These are phyloP conservation scores for Henningerozyma blattae DNA, from an alignment of 805 yeast species.

Conservation along the genomic window DNA sequence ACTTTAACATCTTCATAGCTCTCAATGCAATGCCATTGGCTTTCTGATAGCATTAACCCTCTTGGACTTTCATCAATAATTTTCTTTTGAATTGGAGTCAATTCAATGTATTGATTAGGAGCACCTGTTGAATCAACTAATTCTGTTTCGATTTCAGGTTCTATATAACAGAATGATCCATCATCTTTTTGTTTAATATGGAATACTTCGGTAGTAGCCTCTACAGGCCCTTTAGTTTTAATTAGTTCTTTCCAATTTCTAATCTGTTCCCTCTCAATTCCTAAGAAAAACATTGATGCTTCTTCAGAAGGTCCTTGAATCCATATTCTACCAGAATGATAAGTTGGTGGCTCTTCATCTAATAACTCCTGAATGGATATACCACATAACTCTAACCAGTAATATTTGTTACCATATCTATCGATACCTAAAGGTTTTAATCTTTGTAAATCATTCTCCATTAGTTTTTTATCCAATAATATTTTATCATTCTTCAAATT, in stretches of 20 bases:
- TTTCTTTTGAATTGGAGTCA: slow-evolving; percentile 40
- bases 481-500: slow-evolving; percentile 34
- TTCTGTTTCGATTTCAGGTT: slow-evolving; percentile 9
- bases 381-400: slow-evolving; percentile 93
- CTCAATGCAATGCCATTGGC: slow-evolving; percentile 67
- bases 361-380: slow-evolving; percentile 35
- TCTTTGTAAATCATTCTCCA: slow-evolving; percentile 67
- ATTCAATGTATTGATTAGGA: slow-evolving; percentile 6
- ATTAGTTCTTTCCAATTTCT: slow-evolving; percentile 19
- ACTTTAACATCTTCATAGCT: slow-evolving; percentile 41
- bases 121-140: slow-evolving; percentile 15
- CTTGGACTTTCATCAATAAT: slow-evolving; percentile 54
- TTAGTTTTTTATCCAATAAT: slow-evolving; percentile 47
- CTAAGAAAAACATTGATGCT: slow-evolving; percentile 27
- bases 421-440: slow-evolving; percentile 71
- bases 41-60: slow-evolving; percentile 34
- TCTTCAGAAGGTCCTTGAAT: slow-evolving; percentile 76
- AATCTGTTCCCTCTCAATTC: slow-evolving; percentile 18
- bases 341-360: slow-evolving; percentile 39
- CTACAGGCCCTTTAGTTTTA: slow-evolving; percentile 9
- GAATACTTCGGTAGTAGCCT: slow-evolving; percentile 18
- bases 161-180: slow-evolving; percentile 8
- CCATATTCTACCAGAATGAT: slow-evolving; percentile 78
- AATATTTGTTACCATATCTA: slow-evolving; percentile 72
- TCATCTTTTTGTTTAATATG: slow-evolving; percentile 11